Percentiles rank a stretch among this genome's conserved stretches.
phyloP scores from a whole-genome alignment of 208 protist species.

The Leishmania mexicana region DNA sequence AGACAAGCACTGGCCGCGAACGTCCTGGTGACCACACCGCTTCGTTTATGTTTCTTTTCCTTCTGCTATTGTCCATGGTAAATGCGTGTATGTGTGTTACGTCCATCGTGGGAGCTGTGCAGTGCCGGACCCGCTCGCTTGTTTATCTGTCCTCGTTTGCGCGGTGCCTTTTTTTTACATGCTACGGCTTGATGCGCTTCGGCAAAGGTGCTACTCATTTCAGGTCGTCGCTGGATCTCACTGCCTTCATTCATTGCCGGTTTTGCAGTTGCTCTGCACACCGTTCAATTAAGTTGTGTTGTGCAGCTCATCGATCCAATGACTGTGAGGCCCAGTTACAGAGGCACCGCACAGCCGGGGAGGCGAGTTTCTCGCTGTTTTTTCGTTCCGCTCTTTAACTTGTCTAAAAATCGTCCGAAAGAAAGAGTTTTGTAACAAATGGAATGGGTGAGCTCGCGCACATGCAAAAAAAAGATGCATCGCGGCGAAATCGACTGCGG shows the following conservation, averaged over 20 bases:
- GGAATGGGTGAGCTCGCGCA: background rate
- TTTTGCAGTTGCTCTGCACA: background rate
- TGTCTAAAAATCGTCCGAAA: background rate
- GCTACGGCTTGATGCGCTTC: background rate
- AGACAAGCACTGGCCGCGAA: background rate
- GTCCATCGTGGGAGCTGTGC: background rate
- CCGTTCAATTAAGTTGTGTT: background rate
- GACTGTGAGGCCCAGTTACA: background rate
- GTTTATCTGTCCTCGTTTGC: background rate
- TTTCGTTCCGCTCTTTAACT: background rate
- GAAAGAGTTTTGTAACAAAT: background rate
- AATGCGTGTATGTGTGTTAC: background rate
- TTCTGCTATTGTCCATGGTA: background rate
- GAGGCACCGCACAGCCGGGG: no score
- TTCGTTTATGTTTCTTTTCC: background rate
- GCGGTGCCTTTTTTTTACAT: background rate
- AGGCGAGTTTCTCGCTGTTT: background rate
- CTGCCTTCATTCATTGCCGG: background rate
- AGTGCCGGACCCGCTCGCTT: background rate
- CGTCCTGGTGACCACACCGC: background rate
- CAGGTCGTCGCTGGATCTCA: background rate
- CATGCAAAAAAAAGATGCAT: constrained; percentile 6
- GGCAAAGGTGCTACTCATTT: background rate
- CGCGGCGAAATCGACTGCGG: constrained; percentile 12
- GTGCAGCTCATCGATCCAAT: background rate